phyloP scores from a whole-genome alignment of 768 basidiomycete species.

The Tephrocybe sp. region DNA sequence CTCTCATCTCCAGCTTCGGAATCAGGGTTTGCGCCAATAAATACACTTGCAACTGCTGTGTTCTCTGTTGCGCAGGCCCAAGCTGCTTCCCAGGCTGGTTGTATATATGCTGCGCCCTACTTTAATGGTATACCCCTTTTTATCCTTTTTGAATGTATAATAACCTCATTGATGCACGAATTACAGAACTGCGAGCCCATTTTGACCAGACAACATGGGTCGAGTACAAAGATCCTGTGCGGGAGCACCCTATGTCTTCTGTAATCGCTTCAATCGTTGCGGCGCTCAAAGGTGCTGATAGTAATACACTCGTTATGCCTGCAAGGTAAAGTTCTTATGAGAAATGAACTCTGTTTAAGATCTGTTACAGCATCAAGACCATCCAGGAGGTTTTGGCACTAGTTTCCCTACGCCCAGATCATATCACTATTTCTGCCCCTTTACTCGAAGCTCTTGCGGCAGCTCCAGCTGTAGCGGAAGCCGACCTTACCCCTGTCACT shows the following conservation, averaged over 20 bases:
- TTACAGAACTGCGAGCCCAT: constrained; percentile 45
- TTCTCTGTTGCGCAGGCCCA: constrained; percentile 56
- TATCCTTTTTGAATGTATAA: neutral
- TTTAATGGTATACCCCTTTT: constrained; percentile 40
- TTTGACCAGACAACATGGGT: constrained; percentile 38
- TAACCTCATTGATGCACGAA: neutral
- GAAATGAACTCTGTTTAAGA: neutral
- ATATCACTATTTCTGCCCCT: constrained; percentile 39
- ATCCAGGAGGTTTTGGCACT: constrained; percentile 40
- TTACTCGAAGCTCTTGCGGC: constrained; percentile 36
- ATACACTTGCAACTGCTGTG: constrained; percentile 52
- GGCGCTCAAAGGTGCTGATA: constrained; percentile 29
- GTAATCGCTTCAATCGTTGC: constrained; percentile 37
- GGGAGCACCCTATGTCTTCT: constrained; percentile 39
- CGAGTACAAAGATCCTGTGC: constrained; percentile 33
- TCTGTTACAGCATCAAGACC: constrained; percentile 33
- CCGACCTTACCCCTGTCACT: neutral
- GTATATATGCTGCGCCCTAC: constrained; percentile 52
- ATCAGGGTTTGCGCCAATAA: constrained; percentile 23
- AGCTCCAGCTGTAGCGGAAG: constrained; percentile 19
- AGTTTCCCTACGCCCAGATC: constrained; percentile 35
- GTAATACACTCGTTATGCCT: constrained; percentile 44
- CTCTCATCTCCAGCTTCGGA: constrained; percentile 35
- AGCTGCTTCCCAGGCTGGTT: constrained; percentile 51
- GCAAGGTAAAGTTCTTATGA: constrained; percentile 33